Percentiles rank a stretch among this genome's conserved stretches.
Conservation (phyloP, 305 asterid species). For the Fraxinus latifolia region DNA sequence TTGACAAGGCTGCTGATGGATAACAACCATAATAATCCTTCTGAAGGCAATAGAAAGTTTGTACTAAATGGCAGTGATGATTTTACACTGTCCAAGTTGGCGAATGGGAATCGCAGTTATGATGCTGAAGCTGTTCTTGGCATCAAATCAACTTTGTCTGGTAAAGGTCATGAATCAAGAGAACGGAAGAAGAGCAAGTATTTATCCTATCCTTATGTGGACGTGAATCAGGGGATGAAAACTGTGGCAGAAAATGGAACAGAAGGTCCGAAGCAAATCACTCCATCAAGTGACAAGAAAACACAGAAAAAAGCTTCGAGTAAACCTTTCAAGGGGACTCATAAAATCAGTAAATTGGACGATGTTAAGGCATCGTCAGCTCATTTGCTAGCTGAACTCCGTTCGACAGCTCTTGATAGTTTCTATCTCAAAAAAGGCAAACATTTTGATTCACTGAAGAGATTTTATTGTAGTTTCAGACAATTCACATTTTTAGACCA, state of each 20-base stretch:
- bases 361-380: constrained; percentile 38
- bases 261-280: constrained; percentile 23
- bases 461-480: constrained; percentile 54
- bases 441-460: constrained; percentile 44
- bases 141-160: constrained; percentile 26
- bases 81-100: constrained; percentile 17
- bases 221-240: constrained; percentile 26
- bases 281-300: constrained; percentile 22
- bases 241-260: constrained; percentile 31
- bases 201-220: constrained; percentile 66
- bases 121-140: constrained; percentile 16
- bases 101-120: constrained; percentile 23
- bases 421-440: constrained; percentile 32
- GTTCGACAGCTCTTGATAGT: constrained; percentile 41
- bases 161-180: constrained; percentile 43
- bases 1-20: constrained; percentile 10
- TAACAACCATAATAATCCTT: constrained; percentile 21
- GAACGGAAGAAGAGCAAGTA: constrained; percentile 80
- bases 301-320: constrained; percentile 25
- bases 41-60: constrained; percentile 9
- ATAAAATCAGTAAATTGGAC: constrained; percentile 28
- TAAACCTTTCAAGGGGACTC: constrained; percentile 31
- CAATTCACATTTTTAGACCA: constrained; percentile 38
- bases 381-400: constrained; percentile 55
- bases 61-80: constrained; percentile 10